Evolutionary conservation across 371 early-diverging fungal species (phyloP), one percentile per base, ranked within the genome.

Genomic region (Sporodiniella umbellata): DNA sequence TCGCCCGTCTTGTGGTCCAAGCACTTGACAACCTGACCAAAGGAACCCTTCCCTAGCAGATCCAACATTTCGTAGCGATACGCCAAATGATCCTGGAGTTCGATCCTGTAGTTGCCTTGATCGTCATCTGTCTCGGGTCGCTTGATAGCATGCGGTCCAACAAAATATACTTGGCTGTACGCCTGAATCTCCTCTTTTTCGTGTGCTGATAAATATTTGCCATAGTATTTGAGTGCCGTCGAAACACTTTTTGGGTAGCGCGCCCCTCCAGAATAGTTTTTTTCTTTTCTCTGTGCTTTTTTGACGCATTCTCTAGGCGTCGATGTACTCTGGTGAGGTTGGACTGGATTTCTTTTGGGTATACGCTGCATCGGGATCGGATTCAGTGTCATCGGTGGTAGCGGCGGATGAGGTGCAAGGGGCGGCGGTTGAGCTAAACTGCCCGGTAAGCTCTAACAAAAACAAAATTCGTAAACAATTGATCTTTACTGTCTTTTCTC

Each of bases 1-100:
- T 77, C 77, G 25, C 92, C 88, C 1, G 87, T 84, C 59, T 88
- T 88, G 72, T 94, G 93, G 66, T 95, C 94, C 35, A 81, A 81
- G 55, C 93, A 93, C 57, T 91, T 89, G 46, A 93, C 82, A 2
- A 98, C 98, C 64, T 98, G 95, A 11, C 99, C 98, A 74, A 97
- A 99, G 5, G 94, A 93, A 7, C 99, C 98, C 62, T 92, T 91
- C 35, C 99, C 99, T 11, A 98, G 69, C 25, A 87, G 68, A n/a
- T 86, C 87, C 31, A 93, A 44, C 19, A 96, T 76, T 67, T 94
- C 94, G 70, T 94, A 96, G 4, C 95, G 85, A 66, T 90, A 96
- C 43, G 75, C 76, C 31, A 96, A 58, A 62, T 96, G 96, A 68
- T 96, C 96, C 54, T 88, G 84, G 40, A 75, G 68, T 26, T 85